phyloP scores from a whole-genome alignment of 2,329 filamentous ascomycete genomes.

The Nannizziopsis barbatae region DNA sequence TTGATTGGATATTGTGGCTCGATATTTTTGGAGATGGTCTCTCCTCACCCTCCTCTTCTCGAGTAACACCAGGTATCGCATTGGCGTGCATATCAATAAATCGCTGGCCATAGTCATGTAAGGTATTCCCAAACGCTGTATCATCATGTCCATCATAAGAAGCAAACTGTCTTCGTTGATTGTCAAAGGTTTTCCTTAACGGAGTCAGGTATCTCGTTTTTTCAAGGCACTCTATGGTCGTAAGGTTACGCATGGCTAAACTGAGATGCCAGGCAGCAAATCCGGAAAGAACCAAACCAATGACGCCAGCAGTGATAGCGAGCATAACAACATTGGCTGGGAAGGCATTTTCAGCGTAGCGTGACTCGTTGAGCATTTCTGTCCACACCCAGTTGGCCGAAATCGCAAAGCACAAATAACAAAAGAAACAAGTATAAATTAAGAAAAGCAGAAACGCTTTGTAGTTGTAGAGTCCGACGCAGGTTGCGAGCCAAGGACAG shows the following conservation, averaged over 20 bases:
- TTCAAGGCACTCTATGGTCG: slow-evolving; percentile 91
- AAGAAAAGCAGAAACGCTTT: slow-evolving; percentile 91
- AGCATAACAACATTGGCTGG: slow-evolving; percentile 87
- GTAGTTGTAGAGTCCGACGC: slow-evolving; percentile 87
- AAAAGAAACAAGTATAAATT: slow-evolving; percentile 78
- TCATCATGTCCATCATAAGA: slow-evolving; percentile 25
- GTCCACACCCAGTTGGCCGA: slow-evolving; percentile 72
- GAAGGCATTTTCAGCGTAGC: slow-evolving; percentile 64
- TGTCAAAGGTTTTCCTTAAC: slow-evolving; percentile 58
- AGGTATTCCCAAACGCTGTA: slow-evolving; percentile 27
- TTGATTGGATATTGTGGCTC: slow-evolving; percentile 1
- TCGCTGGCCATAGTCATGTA: slow-evolving; percentile 58
- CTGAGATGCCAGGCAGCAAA: slow-evolving; percentile 90
- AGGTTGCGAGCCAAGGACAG: slow-evolving; percentile 94
- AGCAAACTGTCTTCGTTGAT: slow-evolving; percentile 43
- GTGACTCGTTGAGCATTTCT: slow-evolving; percentile 61
- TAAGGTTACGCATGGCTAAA: slow-evolving; percentile 67
- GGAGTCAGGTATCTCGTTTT: slow-evolving; percentile 89
- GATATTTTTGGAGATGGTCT: slow-evolving; percentile 29
- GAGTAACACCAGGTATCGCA: slow-evolving; percentile 64
- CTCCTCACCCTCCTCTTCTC: slow-evolving; percentile 69
- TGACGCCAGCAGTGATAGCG: slow-evolving; percentile 77
- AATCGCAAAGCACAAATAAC: slow-evolving; percentile 67
- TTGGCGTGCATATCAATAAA: slow-evolving; percentile 74
- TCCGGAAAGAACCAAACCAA: slow-evolving; percentile 74